Percentiles rank a stretch among this genome's conserved stretches.
phyloP scores from a whole-genome alignment of 176 grass and related monocot genomes.

The barley (Hordeum vulgare) region DNA sequence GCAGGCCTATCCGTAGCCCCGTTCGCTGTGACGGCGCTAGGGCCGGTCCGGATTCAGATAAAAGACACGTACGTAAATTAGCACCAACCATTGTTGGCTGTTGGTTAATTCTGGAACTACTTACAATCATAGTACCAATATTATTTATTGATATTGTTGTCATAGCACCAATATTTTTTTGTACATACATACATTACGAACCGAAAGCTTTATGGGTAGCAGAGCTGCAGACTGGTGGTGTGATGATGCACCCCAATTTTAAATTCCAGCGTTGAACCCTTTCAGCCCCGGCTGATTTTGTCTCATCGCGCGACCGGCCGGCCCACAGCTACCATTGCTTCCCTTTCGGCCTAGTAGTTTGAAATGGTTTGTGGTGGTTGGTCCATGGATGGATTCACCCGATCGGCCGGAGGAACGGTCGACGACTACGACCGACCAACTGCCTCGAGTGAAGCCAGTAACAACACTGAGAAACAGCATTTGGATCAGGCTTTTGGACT shows the following conservation, averaged over 20 bases:
- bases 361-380: background rate
- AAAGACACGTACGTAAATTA: background rate
- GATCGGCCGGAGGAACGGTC: no score
- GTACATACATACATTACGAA: background rate
- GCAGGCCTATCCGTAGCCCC: slow-evolving; percentile 49
- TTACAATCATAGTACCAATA: background rate
- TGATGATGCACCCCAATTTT: background rate
- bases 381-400: no score
- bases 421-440: no score
- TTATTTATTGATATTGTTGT: background rate
- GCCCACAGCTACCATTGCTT: background rate
- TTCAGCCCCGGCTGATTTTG: background rate
- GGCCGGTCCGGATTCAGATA: background rate
- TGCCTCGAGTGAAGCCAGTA: no score
- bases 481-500: no score
- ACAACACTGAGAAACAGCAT: no score
- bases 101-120: background rate
- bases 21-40: background rate
- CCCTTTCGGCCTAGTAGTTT: background rate
- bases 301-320: background rate
- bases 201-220: background rate
- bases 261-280: background rate
- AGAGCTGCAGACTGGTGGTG: background rate
- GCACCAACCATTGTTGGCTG: background rate
- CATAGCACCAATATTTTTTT: background rate